Base-by-base conservation (phyloP, 495 filamentous ascomycete genomes). In the Clavariopsis aquatica region DNA sequence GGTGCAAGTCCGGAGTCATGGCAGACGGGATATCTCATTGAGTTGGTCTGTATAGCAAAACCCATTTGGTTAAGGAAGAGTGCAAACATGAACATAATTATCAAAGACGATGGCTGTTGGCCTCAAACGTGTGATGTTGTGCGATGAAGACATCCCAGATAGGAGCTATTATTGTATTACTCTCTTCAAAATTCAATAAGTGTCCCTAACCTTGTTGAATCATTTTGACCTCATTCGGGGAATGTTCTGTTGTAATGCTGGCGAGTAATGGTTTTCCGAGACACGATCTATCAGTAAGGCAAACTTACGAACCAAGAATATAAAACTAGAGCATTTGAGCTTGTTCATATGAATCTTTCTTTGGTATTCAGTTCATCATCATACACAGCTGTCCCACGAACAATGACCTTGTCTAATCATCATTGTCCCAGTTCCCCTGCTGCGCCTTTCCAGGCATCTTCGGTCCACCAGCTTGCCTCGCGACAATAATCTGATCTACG, bases 401-500 rank as follows among this genome's bases (percentile, higher is more conserved):
- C n/a, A n/a, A n/a, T n/a, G n/a, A n/a, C n/a, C n/a, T n/a, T n/a
- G n/a, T 52, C 34, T 67, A 67, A 60, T 69, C 53, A 62, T 97
- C 93, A 78, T 98, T 92, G 78, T 99, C 95, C 95, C 95, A 99
- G 82, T 96, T 94, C 64, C 92, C 84, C 64, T 67, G 81, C 61
- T 69, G 61, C n/a, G 96, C 96, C 49, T 91, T 92, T 19, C 89
- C 91, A 13, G 95, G 94, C 29, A 92, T 91, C 81, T 99, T 99
- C 29, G 95, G 95, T 36, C 95, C 95, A 72, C 95, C 95, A 24
- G 95, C 95, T 78, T 97, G 93, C 77, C 93, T 87, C 54, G 95
- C 92, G 51, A 99, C 95, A 73, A 99, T 99, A 70, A 99, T 98
- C 80, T 99, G 95, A 78, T 99, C 95, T 17, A 99, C 95, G 38